Evolutionary conservation across 1,284 basidiomycete genomes (phyloP).

Genomic region (Ustilago tritici): DNA sequence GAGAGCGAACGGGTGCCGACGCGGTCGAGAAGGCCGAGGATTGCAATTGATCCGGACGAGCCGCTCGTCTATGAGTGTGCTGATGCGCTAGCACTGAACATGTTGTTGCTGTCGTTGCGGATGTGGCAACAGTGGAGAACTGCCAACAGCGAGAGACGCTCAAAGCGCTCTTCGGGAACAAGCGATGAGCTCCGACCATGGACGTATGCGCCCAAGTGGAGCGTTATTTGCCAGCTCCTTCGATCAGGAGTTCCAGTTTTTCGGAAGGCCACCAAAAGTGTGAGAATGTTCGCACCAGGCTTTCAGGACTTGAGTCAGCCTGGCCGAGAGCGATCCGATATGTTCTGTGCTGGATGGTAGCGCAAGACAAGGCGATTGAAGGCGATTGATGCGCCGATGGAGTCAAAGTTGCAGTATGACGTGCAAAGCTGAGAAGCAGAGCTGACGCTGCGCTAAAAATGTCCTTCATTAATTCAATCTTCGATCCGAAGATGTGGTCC

Average conservation of each 20-base stretch:
- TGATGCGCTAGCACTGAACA: constrained; percentile 16
- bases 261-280: background rate
- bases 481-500: constrained; percentile 4
- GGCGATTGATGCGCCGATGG: too few species aligned
- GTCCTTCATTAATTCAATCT: background rate
- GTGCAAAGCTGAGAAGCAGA: background rate
- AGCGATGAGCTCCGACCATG: constrained; percentile 38
- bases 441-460: background rate
- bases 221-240: background rate
- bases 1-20: constrained; percentile 13
- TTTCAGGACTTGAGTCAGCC: too few species aligned
- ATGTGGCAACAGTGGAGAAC: constrained; percentile 12
- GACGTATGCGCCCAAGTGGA: background rate
- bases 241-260: background rate
- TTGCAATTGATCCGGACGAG: constrained; percentile 3
- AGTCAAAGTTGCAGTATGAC: too few species aligned
- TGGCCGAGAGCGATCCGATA: too few species aligned
- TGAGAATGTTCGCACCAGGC: background rate
- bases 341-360: too few species aligned
- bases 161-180: constrained; percentile 30
- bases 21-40: constrained; percentile 22
- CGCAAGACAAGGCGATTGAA: too few species aligned
- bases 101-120: constrained; percentile 5
- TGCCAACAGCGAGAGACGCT: constrained; percentile 36
- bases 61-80: background rate